Evolutionary conservation across 257 asterid genomes (phyloP).

Genomic region (Craterostigma plantagineum): DNA sequence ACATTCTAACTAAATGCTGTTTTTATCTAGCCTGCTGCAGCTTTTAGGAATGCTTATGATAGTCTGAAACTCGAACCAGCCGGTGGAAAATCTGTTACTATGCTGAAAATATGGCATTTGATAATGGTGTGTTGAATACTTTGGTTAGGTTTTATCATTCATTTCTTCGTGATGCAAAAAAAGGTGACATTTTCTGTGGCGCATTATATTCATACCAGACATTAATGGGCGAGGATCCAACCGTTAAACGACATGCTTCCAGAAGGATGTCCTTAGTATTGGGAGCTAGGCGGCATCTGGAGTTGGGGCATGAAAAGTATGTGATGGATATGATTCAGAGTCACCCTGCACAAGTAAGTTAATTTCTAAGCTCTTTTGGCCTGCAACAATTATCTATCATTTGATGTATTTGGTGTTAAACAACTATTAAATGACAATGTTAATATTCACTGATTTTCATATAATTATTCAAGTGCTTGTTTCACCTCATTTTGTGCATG

Average conservation of each 20-base stretch:
- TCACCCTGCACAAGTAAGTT: constrained; percentile 80
- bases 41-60: constrained; percentile 70
- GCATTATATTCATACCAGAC: constrained; percentile 26
- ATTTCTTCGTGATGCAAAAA: too few species aligned
- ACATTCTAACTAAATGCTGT: too few species aligned
- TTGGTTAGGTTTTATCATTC: too few species aligned
- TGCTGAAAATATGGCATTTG: constrained; percentile 94
- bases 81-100: constrained; percentile 78
- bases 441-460: too few species aligned
- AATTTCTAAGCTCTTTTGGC: constrained; percentile 3
- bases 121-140: constrained; percentile 34
- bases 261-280: constrained; percentile 61
- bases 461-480: too few species aligned
- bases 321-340: constrained; percentile 80
- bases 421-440: too few species aligned
- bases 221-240: constrained; percentile 57
- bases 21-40: constrained; percentile 61
- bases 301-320: constrained; percentile 90
- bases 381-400: too few species aligned
- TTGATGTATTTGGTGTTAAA: too few species aligned
- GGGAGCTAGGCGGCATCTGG: constrained; percentile 90
- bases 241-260: constrained; percentile 27
- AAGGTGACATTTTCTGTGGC: too few species aligned
- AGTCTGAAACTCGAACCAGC: constrained; percentile 51
- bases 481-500: too few species aligned